These are phyloP conservation scores for Neurospora sp. DNA, from an alignment of 495 filamentous ascomycete species.

Conservation along the genomic window DNA sequence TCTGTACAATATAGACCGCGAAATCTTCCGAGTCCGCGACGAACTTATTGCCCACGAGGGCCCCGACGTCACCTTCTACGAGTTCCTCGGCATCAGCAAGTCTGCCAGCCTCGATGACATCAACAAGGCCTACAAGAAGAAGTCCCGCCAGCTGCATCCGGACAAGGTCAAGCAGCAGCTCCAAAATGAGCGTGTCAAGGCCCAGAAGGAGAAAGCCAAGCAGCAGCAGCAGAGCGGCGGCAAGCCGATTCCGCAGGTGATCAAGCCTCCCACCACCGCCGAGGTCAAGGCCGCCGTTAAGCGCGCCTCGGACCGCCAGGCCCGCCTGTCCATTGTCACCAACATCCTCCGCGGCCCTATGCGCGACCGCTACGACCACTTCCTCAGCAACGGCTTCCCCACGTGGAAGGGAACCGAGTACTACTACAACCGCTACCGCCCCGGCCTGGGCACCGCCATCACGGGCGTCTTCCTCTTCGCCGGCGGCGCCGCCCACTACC, in stretches of 20 bases:
- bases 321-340: conserved; percentile 70
- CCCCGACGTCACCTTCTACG: conserved; percentile 81
- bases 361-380: conserved; percentile 90
- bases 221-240: conserved; percentile 40
- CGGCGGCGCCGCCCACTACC: conserved; percentile 79
- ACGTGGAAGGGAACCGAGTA: conserved; percentile 95
- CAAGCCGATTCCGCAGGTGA: conserved; percentile 53
- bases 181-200: conserved; percentile 57
- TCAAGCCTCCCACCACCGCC: conserved; percentile 56
- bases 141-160: conserved; percentile 70
- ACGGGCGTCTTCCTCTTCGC: conserved; percentile 73
- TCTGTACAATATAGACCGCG: conserved; percentile 57
- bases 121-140: conserved; percentile 87
- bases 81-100: conserved; percentile 67
- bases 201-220: conserved; percentile 41
- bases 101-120: conserved; percentile 78
- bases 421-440: conserved; percentile 90
- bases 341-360: conserved; percentile 71
- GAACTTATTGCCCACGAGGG: conserved; percentile 74
- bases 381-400: conserved; percentile 88
- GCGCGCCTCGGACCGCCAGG: conserved; percentile 66
- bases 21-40: conserved; percentile 91
- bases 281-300: conserved; percentile 69
- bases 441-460: conserved; percentile 77
- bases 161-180: conserved; percentile 89